phyloP scores from a whole-genome alignment of 2,329 filamentous ascomycete species.

The Helotiales sp. region DNA sequence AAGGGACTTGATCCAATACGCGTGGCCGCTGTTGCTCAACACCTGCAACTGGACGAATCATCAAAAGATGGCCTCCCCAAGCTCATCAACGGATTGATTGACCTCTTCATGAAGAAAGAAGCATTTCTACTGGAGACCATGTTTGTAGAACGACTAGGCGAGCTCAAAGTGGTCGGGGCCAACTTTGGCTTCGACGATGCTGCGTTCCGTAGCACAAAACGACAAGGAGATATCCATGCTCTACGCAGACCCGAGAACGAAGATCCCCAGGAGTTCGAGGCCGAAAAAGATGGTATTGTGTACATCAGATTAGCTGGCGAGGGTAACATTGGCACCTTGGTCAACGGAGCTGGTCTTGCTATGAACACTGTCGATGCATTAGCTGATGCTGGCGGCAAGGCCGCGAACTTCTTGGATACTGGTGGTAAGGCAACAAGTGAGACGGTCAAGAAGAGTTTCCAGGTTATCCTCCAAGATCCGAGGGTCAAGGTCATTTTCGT shows the following conservation, averaged over 20 bases:
- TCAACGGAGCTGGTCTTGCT: constrained; percentile 86
- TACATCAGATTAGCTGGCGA: constrained; percentile 64
- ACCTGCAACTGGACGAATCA: constrained; percentile 49
- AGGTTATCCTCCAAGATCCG: constrained; percentile 68
- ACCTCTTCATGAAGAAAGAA: constrained; percentile 64
- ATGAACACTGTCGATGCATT: constrained; percentile 91
- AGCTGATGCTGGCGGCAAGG: constrained; percentile 62
- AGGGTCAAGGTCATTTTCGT: constrained; percentile 73
- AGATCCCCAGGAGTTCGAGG: constrained; percentile 58
- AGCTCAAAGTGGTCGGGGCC: constrained; percentile 52
- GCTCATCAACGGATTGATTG: constrained; percentile 54
- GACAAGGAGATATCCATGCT: constrained; percentile 60
- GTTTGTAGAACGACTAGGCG: constrained; percentile 42
- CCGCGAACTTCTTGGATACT: constrained; percentile 86
- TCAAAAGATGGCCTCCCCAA: constrained; percentile 45
- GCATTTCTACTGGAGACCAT: constrained; percentile 59
- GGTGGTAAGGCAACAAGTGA: constrained; percentile 84
- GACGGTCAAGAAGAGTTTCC: constrained; percentile 77
- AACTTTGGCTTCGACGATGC: constrained; percentile 70
- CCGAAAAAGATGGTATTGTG: constrained; percentile 72
- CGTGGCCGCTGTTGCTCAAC: constrained; percentile 41
- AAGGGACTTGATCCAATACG: constrained; percentile 46
- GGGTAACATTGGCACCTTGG: constrained; percentile 75
- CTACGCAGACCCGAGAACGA: constrained; percentile 53
- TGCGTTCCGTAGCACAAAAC: constrained; percentile 60